phyloP scores from a whole-genome alignment of 371 early-diverging fungal species.

The Amoeboaphelidium protococcarum region DNA sequence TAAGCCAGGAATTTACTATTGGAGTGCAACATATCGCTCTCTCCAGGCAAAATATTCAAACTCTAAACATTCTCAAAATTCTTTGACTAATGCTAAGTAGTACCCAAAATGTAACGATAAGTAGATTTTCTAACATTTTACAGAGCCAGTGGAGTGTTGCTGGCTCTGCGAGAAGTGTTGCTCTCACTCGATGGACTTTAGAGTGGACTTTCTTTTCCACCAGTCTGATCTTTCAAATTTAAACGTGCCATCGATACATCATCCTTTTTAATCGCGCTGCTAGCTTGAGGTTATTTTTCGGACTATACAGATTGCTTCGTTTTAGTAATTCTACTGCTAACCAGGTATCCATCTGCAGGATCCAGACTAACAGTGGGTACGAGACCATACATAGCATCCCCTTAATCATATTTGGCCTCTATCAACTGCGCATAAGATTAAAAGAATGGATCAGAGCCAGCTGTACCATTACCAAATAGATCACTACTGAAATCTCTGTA shows the following conservation, averaged over 20 bases:
- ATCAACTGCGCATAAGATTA: too few species aligned
- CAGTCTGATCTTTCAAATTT: too few species aligned
- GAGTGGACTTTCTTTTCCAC: too few species aligned
- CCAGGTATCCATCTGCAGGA: conserved; percentile 11
- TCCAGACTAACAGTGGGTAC: conserved; percentile 37
- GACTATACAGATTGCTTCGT: too few species aligned
- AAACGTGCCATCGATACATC: too few species aligned
- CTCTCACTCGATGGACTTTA: too few species aligned
- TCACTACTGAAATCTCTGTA: conserved; percentile 49
- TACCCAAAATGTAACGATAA: conserved; percentile 39
- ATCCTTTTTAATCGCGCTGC: too few species aligned
- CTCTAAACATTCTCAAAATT: conserved; percentile 33
- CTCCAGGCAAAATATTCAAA: conserved; percentile 32
- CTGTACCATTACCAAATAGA: conserved; percentile 43
- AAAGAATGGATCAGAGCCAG: conserved; percentile 20
- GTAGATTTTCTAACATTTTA: conserved; percentile 13
- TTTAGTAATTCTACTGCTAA: too few species aligned
- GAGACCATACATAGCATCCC: too few species aligned
- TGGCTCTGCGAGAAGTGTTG: too few species aligned
- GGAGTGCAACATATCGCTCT: conserved; percentile 28
- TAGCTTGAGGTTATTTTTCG: too few species aligned
- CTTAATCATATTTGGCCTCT: too few species aligned
- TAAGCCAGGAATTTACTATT: conserved; percentile 32
- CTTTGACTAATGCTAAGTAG: conserved; percentile 24
- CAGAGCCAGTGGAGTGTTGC: conserved; percentile 2